phyloP scores from a whole-genome alignment of 1,284 basidiomycete species.

The Puccinia coronata region DNA sequence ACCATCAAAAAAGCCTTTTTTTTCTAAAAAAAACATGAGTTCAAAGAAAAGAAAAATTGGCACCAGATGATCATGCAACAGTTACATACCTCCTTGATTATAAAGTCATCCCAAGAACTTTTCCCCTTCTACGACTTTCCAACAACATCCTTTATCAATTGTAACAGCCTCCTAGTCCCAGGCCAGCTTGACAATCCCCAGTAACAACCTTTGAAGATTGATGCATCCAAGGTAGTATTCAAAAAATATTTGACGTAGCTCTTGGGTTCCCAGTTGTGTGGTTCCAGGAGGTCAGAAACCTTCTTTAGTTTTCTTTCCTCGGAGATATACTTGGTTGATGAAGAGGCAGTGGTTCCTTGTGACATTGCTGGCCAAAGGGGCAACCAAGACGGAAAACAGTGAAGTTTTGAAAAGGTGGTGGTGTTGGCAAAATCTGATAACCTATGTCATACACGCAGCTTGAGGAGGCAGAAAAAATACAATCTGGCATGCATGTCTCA shows the following conservation, averaged over 20 bases:
- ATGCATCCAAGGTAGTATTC: background rate
- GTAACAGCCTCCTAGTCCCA: background rate
- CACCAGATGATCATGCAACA: too few species aligned
- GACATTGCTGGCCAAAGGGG: too few species aligned
- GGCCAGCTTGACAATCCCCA: background rate
- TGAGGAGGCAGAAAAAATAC: too few species aligned
- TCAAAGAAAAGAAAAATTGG: too few species aligned
- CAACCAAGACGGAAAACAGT: too few species aligned
- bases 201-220: background rate
- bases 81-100: background rate
- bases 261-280: slow-evolving; percentile 18
- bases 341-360: background rate
- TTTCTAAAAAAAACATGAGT: too few species aligned
- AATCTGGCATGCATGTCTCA: too few species aligned
- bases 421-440: too few species aligned
- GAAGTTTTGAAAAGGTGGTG: too few species aligned
- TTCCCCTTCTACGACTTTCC: background rate
- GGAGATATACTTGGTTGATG: too few species aligned
- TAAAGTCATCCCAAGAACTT: background rate
- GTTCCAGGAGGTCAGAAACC: background rate
- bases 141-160: background rate
- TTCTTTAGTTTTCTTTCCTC: background rate
- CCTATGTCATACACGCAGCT: too few species aligned
- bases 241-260: background rate
- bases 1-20: too few species aligned